Evolutionary conservation across 306 rosid species (phyloP).

Genomic region (Sechiopsis laciniata): DNA sequence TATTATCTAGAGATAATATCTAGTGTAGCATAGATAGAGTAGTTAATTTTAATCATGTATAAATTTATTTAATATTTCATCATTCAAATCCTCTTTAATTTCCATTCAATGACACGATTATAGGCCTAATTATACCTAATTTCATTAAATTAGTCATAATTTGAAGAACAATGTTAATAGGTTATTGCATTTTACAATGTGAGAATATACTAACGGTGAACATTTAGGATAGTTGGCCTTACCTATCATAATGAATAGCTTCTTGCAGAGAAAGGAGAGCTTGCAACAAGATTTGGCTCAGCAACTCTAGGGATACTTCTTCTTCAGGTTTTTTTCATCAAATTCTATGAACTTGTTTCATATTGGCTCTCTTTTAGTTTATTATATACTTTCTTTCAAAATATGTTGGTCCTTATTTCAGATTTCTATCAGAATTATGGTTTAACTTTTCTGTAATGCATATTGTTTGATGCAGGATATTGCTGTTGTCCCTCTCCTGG

Average conservation of each 20-base stretch:
- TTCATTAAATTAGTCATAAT: constrained; percentile 1
- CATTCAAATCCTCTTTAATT: not conserved
- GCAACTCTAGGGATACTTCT: constrained; percentile 97
- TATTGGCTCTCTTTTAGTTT: not conserved
- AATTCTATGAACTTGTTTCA: not conserved
- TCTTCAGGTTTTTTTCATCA: constrained; percentile 57
- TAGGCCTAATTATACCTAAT: not conserved
- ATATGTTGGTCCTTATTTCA: constrained; percentile 25
- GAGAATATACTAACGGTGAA: constrained; percentile 21
- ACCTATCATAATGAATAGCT: constrained; percentile 52
- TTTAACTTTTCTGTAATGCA: constrained; percentile 30
- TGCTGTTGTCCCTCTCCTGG: constrained; percentile 96
- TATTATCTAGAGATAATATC: not conserved
- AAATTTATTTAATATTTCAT: not conserved
- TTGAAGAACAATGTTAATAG: not conserved
- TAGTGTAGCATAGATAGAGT: not conserved
- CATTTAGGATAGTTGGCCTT: constrained; percentile 28
- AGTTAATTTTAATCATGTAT: constrained; percentile 10
- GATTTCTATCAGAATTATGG: constrained; percentile 15
- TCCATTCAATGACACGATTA: not conserved
- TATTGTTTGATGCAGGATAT: constrained; percentile 71
- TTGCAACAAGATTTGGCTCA: constrained; percentile 93
- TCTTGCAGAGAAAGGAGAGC: constrained; percentile 99
- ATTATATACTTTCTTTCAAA: not conserved
- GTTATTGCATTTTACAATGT: constrained; percentile 14